These are phyloP conservation scores for Azolla pinnata DNA, from an alignment of 75 land plant species.

Conservation along the genomic window DNA sequence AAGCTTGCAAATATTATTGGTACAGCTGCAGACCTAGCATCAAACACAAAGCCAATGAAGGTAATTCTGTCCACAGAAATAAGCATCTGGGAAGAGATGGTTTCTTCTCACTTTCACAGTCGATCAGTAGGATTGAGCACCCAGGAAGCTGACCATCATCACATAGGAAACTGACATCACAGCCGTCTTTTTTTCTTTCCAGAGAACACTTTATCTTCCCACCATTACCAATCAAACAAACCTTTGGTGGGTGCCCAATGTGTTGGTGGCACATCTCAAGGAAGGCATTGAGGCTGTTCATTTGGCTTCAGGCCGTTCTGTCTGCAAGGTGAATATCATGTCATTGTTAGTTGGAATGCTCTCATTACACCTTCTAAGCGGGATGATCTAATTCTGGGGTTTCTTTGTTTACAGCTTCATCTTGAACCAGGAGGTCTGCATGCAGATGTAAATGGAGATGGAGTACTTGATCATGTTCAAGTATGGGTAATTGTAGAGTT, in stretches of 20 bases:
- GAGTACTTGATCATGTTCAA: conserved; percentile 98
- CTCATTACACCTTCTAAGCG: neutral
- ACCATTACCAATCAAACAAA: conserved; percentile 85
- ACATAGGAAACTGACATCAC: too few species aligned
- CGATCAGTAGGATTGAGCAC: too few species aligned
- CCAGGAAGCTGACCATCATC: too few species aligned
- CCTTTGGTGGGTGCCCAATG: conserved; percentile 97
- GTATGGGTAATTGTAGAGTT: too few species aligned
- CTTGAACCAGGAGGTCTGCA: conserved; percentile 92
- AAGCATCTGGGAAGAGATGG: too few species aligned
- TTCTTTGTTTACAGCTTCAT: conserved; percentile 52
- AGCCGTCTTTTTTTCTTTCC: too few species aligned
- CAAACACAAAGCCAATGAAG: conserved; percentile 34
- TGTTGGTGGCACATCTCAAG: conserved; percentile 86
- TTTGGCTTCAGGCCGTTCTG: conserved; percentile 79
- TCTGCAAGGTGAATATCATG: conserved; percentile 65
- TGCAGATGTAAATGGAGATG: conserved; percentile 99
- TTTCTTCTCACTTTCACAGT: too few species aligned
- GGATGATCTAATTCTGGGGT: too few species aligned
- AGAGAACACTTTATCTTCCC: conserved; percentile 62
- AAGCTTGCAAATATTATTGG: conserved; percentile 59
- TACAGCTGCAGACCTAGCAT: conserved; percentile 69
- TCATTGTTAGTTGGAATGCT: too few species aligned
- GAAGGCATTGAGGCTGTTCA: conserved; percentile 97
- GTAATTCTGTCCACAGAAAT: too few species aligned